Base-by-base conservation (phyloP, 148 eudicot genomes). In the Cornus suecica region DNA sequence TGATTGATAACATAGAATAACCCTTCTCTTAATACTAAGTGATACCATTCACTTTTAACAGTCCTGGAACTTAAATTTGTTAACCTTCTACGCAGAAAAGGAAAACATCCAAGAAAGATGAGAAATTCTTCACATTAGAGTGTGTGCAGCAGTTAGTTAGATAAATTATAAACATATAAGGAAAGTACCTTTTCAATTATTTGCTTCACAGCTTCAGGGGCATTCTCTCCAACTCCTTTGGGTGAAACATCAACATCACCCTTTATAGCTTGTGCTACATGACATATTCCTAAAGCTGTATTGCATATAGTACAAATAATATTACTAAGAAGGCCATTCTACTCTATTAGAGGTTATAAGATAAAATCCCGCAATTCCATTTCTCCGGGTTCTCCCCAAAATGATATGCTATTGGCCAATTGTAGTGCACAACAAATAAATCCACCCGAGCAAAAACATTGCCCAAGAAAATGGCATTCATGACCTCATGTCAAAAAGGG, bases 171-270 rank as follows among this genome's bases (percentile, higher is more conserved):
- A 65, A 63, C 68, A 51, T 28, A 42, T 54, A 76, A 76, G 10
- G 66, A 32, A 76, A 75, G 69, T 89, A 94, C 98, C 98, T 90
- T 83, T 76, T 94, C 97, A 76, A 90, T 72, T 76, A 92, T 84
- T 69, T 84, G 87, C 83, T 94, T 92, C 79, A 94, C 90, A 71
- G 89, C 86, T 84, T 94, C 95, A 63, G 66, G 51, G 54, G 84
- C 75, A 71, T 63, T 81, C 85, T 88, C 91, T 51, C 75, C 77
- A 69, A 87, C 83, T 74, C 83, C 88, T 41, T 80, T 83, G n/a
- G 83, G 80, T 70, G 84, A 78, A 75, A 75, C 78, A 75, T 81
- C 88, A 68, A 75, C 78, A 69, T 84, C 84, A 64, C 82, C 82
- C 74, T 88, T 92, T 56, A 83, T 80, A 72, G 94, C 92, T 86